Evolutionary conservation across 106 monocot species (phyloP), one percentile per base, ranked within the genome.

Genomic region (Dioscorea dumetorum): DNA sequence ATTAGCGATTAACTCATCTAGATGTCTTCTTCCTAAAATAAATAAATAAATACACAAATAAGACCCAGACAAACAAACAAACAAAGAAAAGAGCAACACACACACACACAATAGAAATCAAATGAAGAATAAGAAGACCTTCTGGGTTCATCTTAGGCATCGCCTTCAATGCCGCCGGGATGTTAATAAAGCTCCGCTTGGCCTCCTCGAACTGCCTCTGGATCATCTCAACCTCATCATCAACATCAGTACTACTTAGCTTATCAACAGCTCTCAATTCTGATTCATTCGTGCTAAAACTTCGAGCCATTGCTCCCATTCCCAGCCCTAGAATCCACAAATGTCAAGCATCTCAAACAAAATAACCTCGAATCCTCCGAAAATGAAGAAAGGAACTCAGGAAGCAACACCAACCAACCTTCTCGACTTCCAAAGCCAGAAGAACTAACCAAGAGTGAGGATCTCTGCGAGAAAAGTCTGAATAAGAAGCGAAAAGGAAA

Each of bases 141-240:
- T 89, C 70, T 1, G 97, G 97, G 34, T 92, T 80, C 97, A 97
- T 97, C 73, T 72, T 81, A 24, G 92, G 80, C 82, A 90, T 85
- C 67, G 83, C 80, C 62, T 74, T 84, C 64, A 97, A 63, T 20
- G 84, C 84, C 49, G n/a, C 58, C 0, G 91, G 91, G 12, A 84
- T 84, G 51, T 78, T 81, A 48, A 82, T 71, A 54, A 87, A 92
- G 67, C 82, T 84, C 84, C 66, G 56, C 75, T 89, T 92, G 15
- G 82, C 86, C 15, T 78, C 78, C 78, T 97, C 86, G 31, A 89
- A 89, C 75, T 92, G 84, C 15, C 11, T 56, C 70, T 78, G 63
- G 57, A 97, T 79, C 65, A 61, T 76, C 67, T 76, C 78, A 22
- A 88, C 70, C 58, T 83, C 86, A 19, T 79, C 63, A 22, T 56